A percentile compares a stretch with the other conserved stretches of the same genome.
Evolutionary conservation across 345 rosid species (phyloP).

Genomic region (Pugionium dolabratum): DNA sequence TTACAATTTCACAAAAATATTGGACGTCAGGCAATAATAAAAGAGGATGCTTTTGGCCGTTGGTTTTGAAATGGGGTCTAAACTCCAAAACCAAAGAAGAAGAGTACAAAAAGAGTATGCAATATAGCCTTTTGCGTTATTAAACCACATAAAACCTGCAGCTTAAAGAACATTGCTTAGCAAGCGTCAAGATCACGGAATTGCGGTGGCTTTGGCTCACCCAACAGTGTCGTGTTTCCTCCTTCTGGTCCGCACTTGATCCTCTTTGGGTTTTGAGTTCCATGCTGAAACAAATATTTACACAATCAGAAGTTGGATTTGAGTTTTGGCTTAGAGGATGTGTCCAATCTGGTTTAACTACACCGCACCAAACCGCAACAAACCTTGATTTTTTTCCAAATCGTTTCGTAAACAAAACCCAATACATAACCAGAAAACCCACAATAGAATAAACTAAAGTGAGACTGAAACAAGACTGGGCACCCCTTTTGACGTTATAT

Average conservation of each 20-base stretch:
- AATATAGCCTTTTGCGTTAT: constrained; percentile 47
- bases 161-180: constrained; percentile 43
- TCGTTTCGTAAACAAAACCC: too few relatives aligned
- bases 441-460: too few relatives aligned
- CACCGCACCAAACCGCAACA: too few relatives aligned
- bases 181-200: constrained; percentile 93
- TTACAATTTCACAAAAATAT: constrained; percentile 29
- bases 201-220: constrained; percentile 84
- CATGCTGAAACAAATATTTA: constrained; percentile 52
- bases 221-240: constrained; percentile 45
- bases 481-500: too few relatives aligned
- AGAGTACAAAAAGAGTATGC: too few relatives aligned
- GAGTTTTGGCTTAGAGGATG: background rate
- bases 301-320: background rate
- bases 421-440: too few relatives aligned
- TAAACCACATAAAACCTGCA: constrained; percentile 22
- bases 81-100: too few relatives aligned
- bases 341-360: background rate
- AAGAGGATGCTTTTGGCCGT: constrained; percentile 4
- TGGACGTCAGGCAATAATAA: constrained; percentile 14
- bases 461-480: too few relatives aligned
- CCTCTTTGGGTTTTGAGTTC: too few relatives aligned
- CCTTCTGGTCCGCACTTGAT: too few relatives aligned
- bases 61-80: too few relatives aligned
- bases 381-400: too few relatives aligned